These are phyloP conservation scores for Recurvomyces mirabilis DNA, from an alignment of 495 filamentous ascomycete species.

Conservation along the genomic window DNA sequence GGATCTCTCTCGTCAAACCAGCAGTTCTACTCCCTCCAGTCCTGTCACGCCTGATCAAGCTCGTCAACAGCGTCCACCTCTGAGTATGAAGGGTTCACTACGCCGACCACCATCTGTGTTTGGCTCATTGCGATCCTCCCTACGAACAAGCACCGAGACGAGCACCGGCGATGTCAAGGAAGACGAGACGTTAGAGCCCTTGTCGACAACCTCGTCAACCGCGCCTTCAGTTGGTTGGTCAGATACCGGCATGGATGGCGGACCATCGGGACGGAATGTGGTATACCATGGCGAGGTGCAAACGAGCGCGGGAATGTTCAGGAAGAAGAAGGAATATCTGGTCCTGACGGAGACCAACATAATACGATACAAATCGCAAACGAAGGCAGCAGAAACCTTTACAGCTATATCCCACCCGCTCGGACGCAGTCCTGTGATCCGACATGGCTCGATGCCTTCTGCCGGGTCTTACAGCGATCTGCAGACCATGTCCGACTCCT, in stretches of 20 bases:
- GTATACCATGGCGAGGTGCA: slow-evolving; percentile 68
- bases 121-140: background rate
- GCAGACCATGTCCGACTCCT: slow-evolving; percentile 38
- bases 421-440: slow-evolving; percentile 12
- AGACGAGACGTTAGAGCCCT: slow-evolving; percentile 4
- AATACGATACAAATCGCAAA: slow-evolving; percentile 66
- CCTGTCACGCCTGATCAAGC: too few species aligned
- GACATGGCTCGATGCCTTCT: slow-evolving; percentile 41
- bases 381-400: slow-evolving; percentile 57
- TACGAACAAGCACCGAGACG: background rate
- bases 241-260: slow-evolving; percentile 8
- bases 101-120: slow-evolving; percentile 5
- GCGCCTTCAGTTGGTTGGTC: slow-evolving; percentile 3
- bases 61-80: slow-evolving; percentile 5
- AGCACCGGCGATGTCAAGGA: background rate
- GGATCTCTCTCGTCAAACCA: slow-evolving; percentile 7
- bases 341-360: slow-evolving; percentile 83
- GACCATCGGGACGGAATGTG: slow-evolving; percentile 34
- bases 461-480: slow-evolving; percentile 52
- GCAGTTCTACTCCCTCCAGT: too few species aligned
- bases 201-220: slow-evolving; percentile 10
- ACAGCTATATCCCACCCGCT: slow-evolving; percentile 22
- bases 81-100: slow-evolving; percentile 11
- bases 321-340: slow-evolving; percentile 77
- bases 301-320: slow-evolving; percentile 65